Evolutionary conservation across 768 basidiomycete species (phyloP), one percentile per base, ranked within the genome.

Genomic region (Cyathus striatus): DNA sequence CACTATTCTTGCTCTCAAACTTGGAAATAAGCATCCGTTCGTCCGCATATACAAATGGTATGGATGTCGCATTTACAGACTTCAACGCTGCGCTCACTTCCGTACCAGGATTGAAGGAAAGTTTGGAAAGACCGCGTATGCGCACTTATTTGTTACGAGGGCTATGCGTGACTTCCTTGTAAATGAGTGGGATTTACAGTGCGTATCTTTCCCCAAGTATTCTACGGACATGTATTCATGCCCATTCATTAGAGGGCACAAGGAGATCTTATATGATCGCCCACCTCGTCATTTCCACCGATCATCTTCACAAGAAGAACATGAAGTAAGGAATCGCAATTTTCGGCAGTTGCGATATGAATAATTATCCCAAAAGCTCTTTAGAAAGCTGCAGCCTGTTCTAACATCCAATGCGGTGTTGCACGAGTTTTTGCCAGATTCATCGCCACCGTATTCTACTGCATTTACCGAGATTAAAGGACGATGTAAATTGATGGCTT

Each of bases 101-200:
- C 16, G 17, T 18, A 20, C 1, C 35, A 99, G 95, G 73, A 86
- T 97, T 47, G 96, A 99, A 60, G 59, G 57, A 18, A 74, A 66
- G 20, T 98, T 94, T 60, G 94, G 96, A 2, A 70, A 75, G 17
- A 65, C 60, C 1, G 94, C 96, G 0, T 86, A 86, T 57, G 90
- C 88, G 0, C 96, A 99, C 54, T 57, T 99, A 1, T 97, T 96
- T 59, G 96, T 99, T 16, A 96, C 96, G 1, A 63, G 75, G 34
- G 90, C 91, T 4, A 93, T 99, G 89, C 76, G 69, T 41, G 75
- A 86, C 32, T 68, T 72, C 48, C 68, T 99, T 17, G 69, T 76
- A 4, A 64, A 75, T 26, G 72, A 86, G 42, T 97, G 91, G 87
- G 62, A 78, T 33, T 66, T 98, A 6, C 64, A 77, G 93, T 94